Conservation (phyloP, 2,329 filamentous ascomycete genomes). For the Penicillium sp. region DNA sequence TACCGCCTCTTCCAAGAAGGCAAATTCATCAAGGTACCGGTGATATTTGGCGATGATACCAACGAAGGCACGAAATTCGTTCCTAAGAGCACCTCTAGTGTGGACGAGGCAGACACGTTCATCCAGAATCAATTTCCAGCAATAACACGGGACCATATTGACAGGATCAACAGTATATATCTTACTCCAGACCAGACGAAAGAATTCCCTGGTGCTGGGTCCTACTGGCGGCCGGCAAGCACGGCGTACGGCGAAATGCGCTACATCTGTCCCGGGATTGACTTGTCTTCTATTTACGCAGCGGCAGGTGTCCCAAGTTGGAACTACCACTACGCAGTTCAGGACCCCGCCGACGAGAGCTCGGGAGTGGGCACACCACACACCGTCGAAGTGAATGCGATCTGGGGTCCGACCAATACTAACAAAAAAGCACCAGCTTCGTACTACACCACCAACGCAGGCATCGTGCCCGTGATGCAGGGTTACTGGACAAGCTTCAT, state of each 20-base stretch:
- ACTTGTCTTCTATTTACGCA: constrained; percentile 48
- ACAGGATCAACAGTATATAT: constrained; percentile 55
- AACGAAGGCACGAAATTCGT: constrained; percentile 66
- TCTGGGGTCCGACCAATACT: constrained; percentile 63
- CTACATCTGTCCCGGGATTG: constrained; percentile 63
- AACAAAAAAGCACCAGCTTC: constrained; percentile 50
- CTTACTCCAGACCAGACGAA: constrained; percentile 47
- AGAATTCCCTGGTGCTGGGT: constrained; percentile 49
- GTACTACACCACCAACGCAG: constrained; percentile 57
- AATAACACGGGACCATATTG: constrained; percentile 52
- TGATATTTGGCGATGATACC: constrained; percentile 58
- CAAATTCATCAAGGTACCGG: constrained; percentile 52
- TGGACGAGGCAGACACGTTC: constrained; percentile 53
- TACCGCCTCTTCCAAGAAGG: constrained; percentile 49
- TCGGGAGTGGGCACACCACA: constrained; percentile 64
- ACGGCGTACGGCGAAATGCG: constrained; percentile 63
- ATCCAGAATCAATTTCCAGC: constrained; percentile 58
- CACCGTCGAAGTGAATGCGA: constrained; percentile 62
- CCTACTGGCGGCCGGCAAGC: constrained; percentile 58
- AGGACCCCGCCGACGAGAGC: constrained; percentile 54
- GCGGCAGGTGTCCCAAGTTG: constrained; percentile 46
- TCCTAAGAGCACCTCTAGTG: constrained; percentile 48
- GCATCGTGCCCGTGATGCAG: constrained; percentile 61
- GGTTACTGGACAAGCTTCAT: constrained; percentile 76
- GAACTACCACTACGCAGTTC: constrained; percentile 69